Evolutionary conservation across 2,329 filamentous ascomycete species (phyloP), one percentile per base, ranked within the genome.

Genomic region (Hypocrella siamensis): DNA sequence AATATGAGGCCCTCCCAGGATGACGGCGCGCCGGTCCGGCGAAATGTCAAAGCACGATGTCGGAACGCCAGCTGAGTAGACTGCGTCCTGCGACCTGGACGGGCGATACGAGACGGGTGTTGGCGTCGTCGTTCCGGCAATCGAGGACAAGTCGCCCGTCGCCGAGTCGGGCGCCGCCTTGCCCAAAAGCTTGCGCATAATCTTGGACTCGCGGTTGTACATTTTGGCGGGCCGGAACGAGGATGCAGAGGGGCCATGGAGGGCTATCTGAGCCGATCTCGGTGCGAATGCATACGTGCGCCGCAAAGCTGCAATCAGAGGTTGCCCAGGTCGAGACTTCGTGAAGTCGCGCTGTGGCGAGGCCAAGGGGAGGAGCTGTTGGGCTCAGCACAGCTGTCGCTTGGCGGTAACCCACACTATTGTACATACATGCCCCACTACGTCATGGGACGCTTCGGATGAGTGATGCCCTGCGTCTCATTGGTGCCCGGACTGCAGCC

Each of bases 121-220:
- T 9, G 49, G 49, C 30, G 46, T 52, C 42, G 52, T 56, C 3
- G 65, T 63, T 44, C 58, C 62, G 34, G 65, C 60, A 35, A 65
- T 50, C 26, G 59, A 36, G n/a, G 35, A 54, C 11, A 58, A 48
- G 40, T 63, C 56, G 38, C 58, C 61, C 35, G 58, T 47, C 26
- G 57, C 51, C 38, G 63, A 56, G 38, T 68, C 62, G 40, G 57
- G 54, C 18, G 59, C 51, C 36, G 58, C 53, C 44, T 69, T 69
- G 48, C 69, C 68, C 19, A 74, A 63, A 17, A 74, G 62, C 55
- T 71, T 69, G 48, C 69, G 65, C 63, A 75, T 70, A 39, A 70
- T 69, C 52, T 57, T 65, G 38, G 60, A 64, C 42, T 68, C 56
- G 51, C 56, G 61, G 39, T 61, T 67, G 52, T 67, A 67, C 62